Base-by-base conservation (phyloP, 345 rosid genomes). In the Citrus maxima region DNA sequence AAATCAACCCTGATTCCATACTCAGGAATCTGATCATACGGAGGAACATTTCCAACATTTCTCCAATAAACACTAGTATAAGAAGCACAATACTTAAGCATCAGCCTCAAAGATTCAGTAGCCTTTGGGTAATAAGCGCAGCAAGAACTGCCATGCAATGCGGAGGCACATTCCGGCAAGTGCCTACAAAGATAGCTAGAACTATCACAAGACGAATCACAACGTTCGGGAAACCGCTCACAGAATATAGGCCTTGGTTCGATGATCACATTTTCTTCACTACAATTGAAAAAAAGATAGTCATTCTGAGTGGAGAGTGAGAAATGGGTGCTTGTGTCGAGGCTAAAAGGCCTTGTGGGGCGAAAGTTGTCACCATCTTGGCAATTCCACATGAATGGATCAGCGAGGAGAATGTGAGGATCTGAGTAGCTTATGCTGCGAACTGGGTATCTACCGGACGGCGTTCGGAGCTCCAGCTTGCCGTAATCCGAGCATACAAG, bases 301-400 rank as follows among this genome's bases (percentile, higher is more conserved):
- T 96, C 99, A 35, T 94, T 96, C 70, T 93, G 93, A 49, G 89
- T 58, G 65, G 98, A 95, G 74, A 93, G 91, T 0, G 95, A 87
- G 82, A 95, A 87, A 58, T 82, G 98, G 0, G 94, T 91, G 87
- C 90, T 92, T 24, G 97, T 85, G 82, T 96, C 99, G 2, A 94
- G 94, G 81, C 97, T 93, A 28, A 95, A 95, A 22, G 97, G 87
- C 64, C 95, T 86, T 1, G 98, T 92, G 0, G 94, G 88, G 16
- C 97, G 90, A 76, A 91, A 96, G 30, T 88, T 84, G 54, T 79
- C 87, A 1, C 92, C 85, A 71, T 94, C 99, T 67, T 80, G 83
- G 40, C 99, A 96, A 8, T 82, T 88, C 97, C 98, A 96, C 98
- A 94, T 94, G 74, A 84, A 94, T 5, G 94, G 95, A 82, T 94